Base-by-base conservation (phyloP, 345 rosid species). In the Euphorbia pulcherrima region DNA sequence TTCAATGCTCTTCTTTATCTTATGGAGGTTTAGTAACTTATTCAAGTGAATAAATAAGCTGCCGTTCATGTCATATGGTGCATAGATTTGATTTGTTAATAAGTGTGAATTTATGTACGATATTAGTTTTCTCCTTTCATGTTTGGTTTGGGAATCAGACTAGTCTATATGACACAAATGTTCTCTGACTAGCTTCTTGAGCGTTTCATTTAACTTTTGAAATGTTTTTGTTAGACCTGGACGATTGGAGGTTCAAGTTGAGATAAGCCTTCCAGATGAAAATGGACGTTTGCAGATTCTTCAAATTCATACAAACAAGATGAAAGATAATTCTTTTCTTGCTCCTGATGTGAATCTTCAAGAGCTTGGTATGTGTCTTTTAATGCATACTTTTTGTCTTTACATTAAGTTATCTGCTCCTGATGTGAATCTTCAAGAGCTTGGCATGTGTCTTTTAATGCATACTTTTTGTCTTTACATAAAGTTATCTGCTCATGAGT, bases 241-340 rank as follows among this genome's bases (percentile, higher is more conserved):
- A 79, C 85, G 99, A 63, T 77, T 95, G 80, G 99, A 95, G 80
- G 99, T 92, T 77, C 99, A 95, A 82, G 88, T 95, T 73, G 97
- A 95, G 89, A 95, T 95, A 78, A 89, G 96, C 82, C 99, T 95
- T 85, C 99, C 97, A 21, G 97, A 95, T 85, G 99, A 95, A 85
- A 82, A 83, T 72, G 99, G 99, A 8, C 99, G 97, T 27, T 64
- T 92, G 67, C 99, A 92, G 79, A 95, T 95, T 74, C 92, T 95
- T 79, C 87, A 95, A 74, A 95, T 95, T 81, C 97, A 92, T 76
- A 95, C 99, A 35, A 95, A 83, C 83, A 95, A 88, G 82, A 95
- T 95, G 99, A 95, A 87, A 79, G 99, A 90, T 75, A 90, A 85
- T 75, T 95, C 99, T 71, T 95, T 95, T 78, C 90, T 95, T 75